Conservation (phyloP, 805 yeast genomes). For the Naumovozyma baii region DNA sequence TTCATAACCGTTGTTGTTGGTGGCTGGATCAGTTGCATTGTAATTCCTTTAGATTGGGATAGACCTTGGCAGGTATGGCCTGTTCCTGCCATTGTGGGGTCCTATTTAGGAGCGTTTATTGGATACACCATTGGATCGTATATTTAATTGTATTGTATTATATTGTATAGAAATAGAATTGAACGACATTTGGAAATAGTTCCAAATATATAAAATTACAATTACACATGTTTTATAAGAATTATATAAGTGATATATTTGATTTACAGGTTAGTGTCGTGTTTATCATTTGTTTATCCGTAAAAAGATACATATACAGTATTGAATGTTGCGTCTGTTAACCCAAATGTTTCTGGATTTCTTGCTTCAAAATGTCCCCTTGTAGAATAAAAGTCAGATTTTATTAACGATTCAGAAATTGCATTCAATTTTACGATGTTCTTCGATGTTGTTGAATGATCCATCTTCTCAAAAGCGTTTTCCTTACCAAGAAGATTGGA, state of each 20-base stretch:
- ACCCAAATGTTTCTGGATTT: conserved; percentile 15
- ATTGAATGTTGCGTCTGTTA: conserved; percentile 15
- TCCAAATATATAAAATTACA: background rate
- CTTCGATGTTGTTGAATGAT: conserved; percentile 8
- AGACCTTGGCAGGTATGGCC: conserved; percentile 97
- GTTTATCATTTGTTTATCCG: background rate
- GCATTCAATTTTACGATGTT: conserved; percentile 14
- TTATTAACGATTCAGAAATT: conserved; percentile 26
- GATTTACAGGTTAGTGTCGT: background rate
- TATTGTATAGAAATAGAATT: too few species aligned
- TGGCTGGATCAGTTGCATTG: conserved; percentile 87
- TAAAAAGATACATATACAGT: conserved; percentile 13
- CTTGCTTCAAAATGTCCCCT: conserved; percentile 13
- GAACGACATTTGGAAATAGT: too few species aligned
- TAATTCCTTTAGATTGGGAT: conserved; percentile 96
- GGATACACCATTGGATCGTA: conserved; percentile 42
- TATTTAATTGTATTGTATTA: conserved; percentile 10
- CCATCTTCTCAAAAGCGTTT: conserved; percentile 16
- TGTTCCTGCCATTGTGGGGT: conserved; percentile 71
- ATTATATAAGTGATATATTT: background rate
- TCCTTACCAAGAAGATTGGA: background rate
- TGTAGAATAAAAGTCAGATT: conserved; percentile 21
- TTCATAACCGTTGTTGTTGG: conserved; percentile 40
- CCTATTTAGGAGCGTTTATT: conserved; percentile 57
- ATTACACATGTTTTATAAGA: background rate